These are phyloP conservation scores for Flaveria brownii DNA, from an alignment of 129 eudicot species.

Conservation along the genomic window DNA sequence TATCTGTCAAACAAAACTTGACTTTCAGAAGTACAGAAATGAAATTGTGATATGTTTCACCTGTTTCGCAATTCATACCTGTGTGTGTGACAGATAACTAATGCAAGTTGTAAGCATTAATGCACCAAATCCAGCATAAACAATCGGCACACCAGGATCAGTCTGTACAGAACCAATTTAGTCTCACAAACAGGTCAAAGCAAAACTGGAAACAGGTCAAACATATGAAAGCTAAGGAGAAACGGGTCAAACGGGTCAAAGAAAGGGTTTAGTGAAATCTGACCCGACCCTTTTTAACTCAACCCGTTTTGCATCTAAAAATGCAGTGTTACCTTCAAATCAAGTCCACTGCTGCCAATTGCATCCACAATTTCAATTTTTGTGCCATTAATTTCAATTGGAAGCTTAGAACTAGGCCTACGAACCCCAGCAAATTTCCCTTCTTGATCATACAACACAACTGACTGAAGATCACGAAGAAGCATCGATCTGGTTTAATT, in stretches of 20 bases:
- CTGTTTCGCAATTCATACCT: conserved; percentile 46
- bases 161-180: conserved; percentile 48
- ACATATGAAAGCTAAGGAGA: not conserved
- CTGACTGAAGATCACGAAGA: conserved; percentile 94
- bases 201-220: not conserved
- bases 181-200: conserved; percentile 5
- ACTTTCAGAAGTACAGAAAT: not conserved
- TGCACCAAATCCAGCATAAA: conserved; percentile 95
- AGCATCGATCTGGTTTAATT: conserved; percentile 80
- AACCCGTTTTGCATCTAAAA: conserved; percentile 3
- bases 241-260: not conserved
- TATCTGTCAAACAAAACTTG: conserved; percentile 37
- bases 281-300: not conserved
- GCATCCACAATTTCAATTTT: conserved; percentile 85
- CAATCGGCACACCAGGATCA: conserved; percentile 97
- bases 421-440: conserved; percentile 94
- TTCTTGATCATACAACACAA: conserved; percentile 87
- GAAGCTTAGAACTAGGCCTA: conserved; percentile 88
- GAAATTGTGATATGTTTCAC: not conserved
- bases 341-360: conserved; percentile 96
- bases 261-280: not conserved
- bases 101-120: conserved; percentile 98
- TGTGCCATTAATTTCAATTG: conserved; percentile 79
- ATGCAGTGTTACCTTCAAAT: conserved; percentile 64
- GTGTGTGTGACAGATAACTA: conserved; percentile 86